Conservation (phyloP, 257 asterid genomes). For the Nicotiana undulata region DNA sequence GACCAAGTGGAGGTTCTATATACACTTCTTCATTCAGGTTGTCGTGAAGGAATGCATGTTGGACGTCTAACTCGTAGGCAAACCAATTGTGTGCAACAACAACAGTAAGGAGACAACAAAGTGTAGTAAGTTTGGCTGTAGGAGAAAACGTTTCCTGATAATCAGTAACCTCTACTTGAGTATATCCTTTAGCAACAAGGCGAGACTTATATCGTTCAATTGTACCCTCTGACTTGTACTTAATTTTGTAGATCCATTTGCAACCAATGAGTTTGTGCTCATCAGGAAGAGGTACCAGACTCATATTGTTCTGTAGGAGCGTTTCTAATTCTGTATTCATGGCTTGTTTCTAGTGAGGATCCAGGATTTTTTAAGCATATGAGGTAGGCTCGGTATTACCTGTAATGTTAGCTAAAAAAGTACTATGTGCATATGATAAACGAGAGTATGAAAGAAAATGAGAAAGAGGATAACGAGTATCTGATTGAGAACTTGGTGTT, state of each 20-base stretch:
- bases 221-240: background rate
- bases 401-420: conserved; percentile 10
- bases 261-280: background rate
- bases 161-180: conserved; percentile 3
- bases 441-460: conserved; percentile 4
- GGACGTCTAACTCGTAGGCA: background rate
- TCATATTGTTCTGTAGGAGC: background rate
- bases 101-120: background rate
- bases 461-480: conserved; percentile 11
- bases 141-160: background rate
- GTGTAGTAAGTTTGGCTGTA: conserved; percentile 1
- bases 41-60: conserved; percentile 1
- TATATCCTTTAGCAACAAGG: conserved; percentile 3
- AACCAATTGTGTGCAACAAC: background rate
- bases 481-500: background rate
- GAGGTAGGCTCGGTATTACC: background rate
- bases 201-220: background rate
- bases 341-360: background rate
- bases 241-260: background rate
- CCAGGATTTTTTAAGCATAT: background rate
- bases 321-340: background rate
- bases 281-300: background rate
- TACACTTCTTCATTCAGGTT: background rate
- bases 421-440: background rate
- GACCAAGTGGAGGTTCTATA: conserved; percentile 6